These are phyloP conservation scores for Podospora fimiseda DNA, from an alignment of 495 filamentous ascomycete species.

Conservation along the genomic window DNA sequence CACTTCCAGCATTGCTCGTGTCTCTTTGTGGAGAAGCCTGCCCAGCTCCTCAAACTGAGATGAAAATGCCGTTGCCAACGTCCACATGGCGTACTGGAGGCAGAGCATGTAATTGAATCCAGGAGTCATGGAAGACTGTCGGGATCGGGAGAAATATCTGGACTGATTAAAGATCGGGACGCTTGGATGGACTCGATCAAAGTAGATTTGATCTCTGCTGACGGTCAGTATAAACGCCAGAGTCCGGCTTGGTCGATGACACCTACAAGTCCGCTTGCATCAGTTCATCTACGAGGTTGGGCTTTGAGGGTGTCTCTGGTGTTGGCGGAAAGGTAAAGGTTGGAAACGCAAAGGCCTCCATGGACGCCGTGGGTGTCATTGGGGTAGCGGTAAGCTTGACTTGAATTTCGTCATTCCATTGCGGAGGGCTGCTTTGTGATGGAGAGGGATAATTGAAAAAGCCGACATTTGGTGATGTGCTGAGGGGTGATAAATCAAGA, in stretches of 20 bases:
- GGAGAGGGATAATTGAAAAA: conserved; percentile 15
- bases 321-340: conserved; percentile 30
- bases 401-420: conserved; percentile 21
- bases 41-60: conserved; percentile 45
- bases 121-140: conserved; percentile 4
- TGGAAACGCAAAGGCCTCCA: conserved; percentile 12
- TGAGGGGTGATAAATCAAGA: conserved; percentile 11
- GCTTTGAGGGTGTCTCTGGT: conserved; percentile 16
- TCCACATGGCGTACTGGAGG: conserved; percentile 53
- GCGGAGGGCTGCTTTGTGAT: conserved; percentile 4
- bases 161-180: conserved; percentile 48
- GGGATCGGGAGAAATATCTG: conserved; percentile 21
- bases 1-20: conserved; percentile 40
- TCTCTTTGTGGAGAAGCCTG: conserved; percentile 43
- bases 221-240: too few relatives aligned
- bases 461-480: conserved; percentile 8
- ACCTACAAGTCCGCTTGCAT: conserved; percentile 42
- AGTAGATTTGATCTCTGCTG: conserved; percentile 54
- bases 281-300: conserved; percentile 28
- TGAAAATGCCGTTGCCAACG: conserved; percentile 45
- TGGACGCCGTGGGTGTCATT: conserved; percentile 16
- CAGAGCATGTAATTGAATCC: conserved; percentile 33
- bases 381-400: conserved; percentile 16
- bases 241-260: too few relatives aligned
- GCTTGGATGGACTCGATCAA: conserved; percentile 51